Percentiles rank a stretch among this genome's conserved stretches.
These are phyloP conservation scores for Leucaena leucocephala DNA, from an alignment of 306 rosid genomes.

Conservation along the genomic window DNA sequence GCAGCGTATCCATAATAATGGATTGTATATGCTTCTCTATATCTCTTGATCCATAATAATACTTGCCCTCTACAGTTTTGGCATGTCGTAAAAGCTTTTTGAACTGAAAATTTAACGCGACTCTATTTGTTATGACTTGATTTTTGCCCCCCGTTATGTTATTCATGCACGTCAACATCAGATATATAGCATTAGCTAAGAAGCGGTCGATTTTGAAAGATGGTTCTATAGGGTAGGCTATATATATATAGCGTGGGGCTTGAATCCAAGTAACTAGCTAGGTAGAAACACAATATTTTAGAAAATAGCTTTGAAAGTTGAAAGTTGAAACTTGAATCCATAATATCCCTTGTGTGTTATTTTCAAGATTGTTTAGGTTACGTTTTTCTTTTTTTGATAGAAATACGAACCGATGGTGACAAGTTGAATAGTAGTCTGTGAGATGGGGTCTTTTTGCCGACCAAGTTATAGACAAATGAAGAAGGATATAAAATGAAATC, in stretches of 20 bases:
- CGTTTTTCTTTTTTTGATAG: neutral
- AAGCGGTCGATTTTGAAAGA: neutral
- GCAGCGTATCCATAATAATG: too few relatives aligned
- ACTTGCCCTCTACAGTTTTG: too few relatives aligned
- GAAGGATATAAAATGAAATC: slow-evolving; percentile 16
- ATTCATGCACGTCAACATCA: neutral
- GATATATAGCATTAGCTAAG: neutral
- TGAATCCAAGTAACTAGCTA: neutral
- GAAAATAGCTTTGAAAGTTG: neutral
- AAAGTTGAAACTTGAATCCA: too few relatives aligned
- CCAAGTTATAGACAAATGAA: slow-evolving; percentile 25
- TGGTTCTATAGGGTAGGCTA: neutral
- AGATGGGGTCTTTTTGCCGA: slow-evolving; percentile 22
- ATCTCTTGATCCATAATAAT: too few relatives aligned
- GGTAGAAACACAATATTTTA: neutral
- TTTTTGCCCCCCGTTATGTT: neutral
- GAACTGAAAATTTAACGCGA: too few relatives aligned
- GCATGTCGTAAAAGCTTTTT: too few relatives aligned
- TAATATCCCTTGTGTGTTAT: neutral
- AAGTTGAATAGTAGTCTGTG: neutral
- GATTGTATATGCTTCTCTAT: too few relatives aligned
- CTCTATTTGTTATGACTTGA: too few relatives aligned
- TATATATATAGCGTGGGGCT: neutral
- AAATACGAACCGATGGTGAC: neutral
- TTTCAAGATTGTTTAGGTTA: neutral